These are phyloP conservation scores for Earliella scabrosa DNA, from an alignment of 1,284 basidiomycete genomes.

Conservation along the genomic window DNA sequence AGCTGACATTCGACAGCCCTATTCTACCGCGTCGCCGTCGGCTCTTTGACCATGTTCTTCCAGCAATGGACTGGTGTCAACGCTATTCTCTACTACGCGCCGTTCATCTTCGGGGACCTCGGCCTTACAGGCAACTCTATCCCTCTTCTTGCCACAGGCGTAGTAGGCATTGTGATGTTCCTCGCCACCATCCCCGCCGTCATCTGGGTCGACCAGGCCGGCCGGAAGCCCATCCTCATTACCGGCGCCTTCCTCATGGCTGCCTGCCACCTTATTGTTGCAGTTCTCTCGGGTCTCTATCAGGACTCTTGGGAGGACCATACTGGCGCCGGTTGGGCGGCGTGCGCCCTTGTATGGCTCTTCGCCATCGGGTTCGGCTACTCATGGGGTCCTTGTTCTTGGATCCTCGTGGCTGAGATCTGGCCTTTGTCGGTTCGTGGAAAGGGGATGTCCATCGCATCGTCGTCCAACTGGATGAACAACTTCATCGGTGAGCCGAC, in stretches of 20 bases:
- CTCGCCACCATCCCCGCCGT: conserved; percentile 76
- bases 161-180: conserved; percentile 84
- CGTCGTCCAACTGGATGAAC: conserved; percentile 80
- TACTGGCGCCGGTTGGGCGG: conserved; percentile 63
- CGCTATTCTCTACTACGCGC: conserved; percentile 73
- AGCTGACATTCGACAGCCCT: no score
- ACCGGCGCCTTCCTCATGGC: conserved; percentile 77
- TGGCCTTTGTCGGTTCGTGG: conserved; percentile 71
- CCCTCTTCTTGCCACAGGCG: conserved; percentile 77
- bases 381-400: conserved; percentile 71
- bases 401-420: conserved; percentile 70
- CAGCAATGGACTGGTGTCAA: conserved; percentile 74
- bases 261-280: conserved; percentile 64
- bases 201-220: conserved; percentile 72
- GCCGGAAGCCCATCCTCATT: conserved; percentile 70
- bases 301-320: conserved; percentile 49
- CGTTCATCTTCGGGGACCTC: conserved; percentile 63
- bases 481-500: conserved; percentile 70
- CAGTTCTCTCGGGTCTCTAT: conserved; percentile 60
- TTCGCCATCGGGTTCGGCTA: conserved; percentile 73
- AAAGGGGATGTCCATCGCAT: conserved; percentile 71
- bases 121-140: conserved; percentile 63
- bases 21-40: conserved; percentile 61
- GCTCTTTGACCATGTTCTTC: conserved; percentile 76
- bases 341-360: conserved; percentile 68